Base-by-base conservation (phyloP, 306 rosid genomes). In the Vigna hirtella region DNA sequence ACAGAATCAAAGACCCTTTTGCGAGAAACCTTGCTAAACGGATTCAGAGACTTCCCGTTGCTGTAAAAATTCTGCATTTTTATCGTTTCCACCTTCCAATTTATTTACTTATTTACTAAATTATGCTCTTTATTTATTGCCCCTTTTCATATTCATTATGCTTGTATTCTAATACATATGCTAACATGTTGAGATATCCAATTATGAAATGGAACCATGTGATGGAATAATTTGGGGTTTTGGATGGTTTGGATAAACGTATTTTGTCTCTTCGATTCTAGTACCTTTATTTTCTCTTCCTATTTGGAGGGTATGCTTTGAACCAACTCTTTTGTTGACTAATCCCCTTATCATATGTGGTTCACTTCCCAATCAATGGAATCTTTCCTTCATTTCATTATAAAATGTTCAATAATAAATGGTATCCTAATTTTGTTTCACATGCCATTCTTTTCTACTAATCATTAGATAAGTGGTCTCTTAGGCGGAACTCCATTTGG, bases 11-110 rank as follows among this genome's bases (percentile, higher is more conserved):
- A 81, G 98, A 94, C 87, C 80, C 89, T 6, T 87, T 80, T 28
- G 96, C 96, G 26, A 84, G 92, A 59, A 90, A 72, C 50, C 91
- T 92, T 68, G 96, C 98, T 49, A 36, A 75, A 26, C 77, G 97
- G 66, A 89, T 94, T 59, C 87, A 88, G 65, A 88, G 97, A 58
- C 88, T 94, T 3, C 91, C 97, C 3, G 98, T 73, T 18, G 18
- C 48, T 38, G 66, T 70, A 69, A 38, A 48, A 38, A 48, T 36
- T 38, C 47, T 11, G 16, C 22, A 7, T 58, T 74, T 40, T 65
- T 30, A 11, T 53, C 24, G 0, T 51, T 12, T 40, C 24, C 45
- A 28, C 5, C 18, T 28, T 59, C 9, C 66, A 14, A 4, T 24
- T 61, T 26, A 30, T 30, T 61, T 30, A 61, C 40, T 58, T 58